Evolutionary conservation across 495 filamentous ascomycete species (phyloP).

Genomic region (Hypomontagnella monticulosa): DNA sequence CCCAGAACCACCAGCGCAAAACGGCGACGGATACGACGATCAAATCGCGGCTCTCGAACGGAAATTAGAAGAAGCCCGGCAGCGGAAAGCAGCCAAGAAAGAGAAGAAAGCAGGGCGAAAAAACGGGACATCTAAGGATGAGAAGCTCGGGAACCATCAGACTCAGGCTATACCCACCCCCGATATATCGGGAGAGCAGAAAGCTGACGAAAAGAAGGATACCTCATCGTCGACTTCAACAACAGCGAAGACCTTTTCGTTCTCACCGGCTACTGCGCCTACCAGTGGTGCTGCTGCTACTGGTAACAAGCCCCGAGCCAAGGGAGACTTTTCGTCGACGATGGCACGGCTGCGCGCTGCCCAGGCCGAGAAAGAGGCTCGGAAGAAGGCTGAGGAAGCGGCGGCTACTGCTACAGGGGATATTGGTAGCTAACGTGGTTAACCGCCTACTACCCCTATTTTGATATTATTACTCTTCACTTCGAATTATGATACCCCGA

Average conservation of each 20-base stretch:
- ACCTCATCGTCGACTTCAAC: slow-evolving; percentile 8
- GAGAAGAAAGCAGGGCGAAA: slow-evolving; percentile 42
- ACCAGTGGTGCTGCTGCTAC: slow-evolving; percentile 1
- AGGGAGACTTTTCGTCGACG: slow-evolving; percentile 46
- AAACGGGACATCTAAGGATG: slow-evolving; percentile 18
- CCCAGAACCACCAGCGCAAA: slow-evolving; percentile 17
- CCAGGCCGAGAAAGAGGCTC: slow-evolving; percentile 50
- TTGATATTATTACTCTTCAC: neutral
- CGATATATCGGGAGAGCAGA: slow-evolving; percentile 35
- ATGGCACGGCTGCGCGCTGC: slow-evolving; percentile 54
- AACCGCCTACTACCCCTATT: neutral
- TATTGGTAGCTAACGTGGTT: neutral
- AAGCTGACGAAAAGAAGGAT: slow-evolving; percentile 46
- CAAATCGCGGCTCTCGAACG: slow-evolving; percentile 54
- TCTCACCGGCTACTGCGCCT: slow-evolving; percentile 6
- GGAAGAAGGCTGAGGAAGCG: slow-evolving; percentile 35
- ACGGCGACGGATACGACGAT: slow-evolving; percentile 45
- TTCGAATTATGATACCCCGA: slow-evolving; percentile 29
- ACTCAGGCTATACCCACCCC: slow-evolving; percentile 29
- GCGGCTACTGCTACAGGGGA: neutral
- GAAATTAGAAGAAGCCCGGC: slow-evolving; percentile 45
- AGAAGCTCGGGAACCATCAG: slow-evolving; percentile 13
- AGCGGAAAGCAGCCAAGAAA: slow-evolving; percentile 47
- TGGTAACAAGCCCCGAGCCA: slow-evolving; percentile 7
- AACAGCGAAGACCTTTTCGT: slow-evolving; percentile 11